Evolutionary conservation across 2,329 filamentous ascomycete species (phyloP), one percentile per base, ranked within the genome.

Genomic region (Orbilia javanica): DNA sequence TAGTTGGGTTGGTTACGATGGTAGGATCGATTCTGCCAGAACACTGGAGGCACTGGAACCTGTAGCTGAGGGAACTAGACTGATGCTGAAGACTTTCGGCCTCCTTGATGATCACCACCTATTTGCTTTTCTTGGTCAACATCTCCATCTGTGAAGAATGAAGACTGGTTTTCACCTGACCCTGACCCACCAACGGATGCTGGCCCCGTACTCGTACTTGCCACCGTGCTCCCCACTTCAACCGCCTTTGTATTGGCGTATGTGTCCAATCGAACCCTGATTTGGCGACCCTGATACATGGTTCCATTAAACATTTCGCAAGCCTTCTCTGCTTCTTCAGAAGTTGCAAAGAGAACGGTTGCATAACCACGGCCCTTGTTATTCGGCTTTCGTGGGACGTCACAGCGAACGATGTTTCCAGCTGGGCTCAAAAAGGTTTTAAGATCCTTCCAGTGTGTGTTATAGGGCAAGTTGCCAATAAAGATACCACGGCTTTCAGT

Each of bases 401-500:
- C 80, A 29, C 80, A 81, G 55, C 79, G 75, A 29, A 79, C 64
- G 44, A 81, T 77, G 34, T 53, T 72, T 11, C 80, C 80, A 18
- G 79, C 79, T 20, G 66, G 53, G 29, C 68, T 66, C 29, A 82
- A 48, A 65, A 69, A 79, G 20, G 77, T 79, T 48, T 79, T 78
- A 36, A 82, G 70, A 34, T 82, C 80, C 42, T 76, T 70, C 80
- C 80, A 81, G 42, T 79, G 72, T 7, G 80, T 79, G 31, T 80
- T 79, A 27, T 80, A 82, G 7, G 79, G 70, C 11, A 82, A 39
- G 68, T 81, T 81, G 5, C 81, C 79, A 11, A 82, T 80, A 50
- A 81, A 81, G 15, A 82, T 79, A 11, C 80, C 79, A 20, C 80
- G 79, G 7, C 65, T 70, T 60, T 82, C 81, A 11, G 80, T 82